Evolutionary conservation across 163 green algal species (phyloP), one percentile per base, ranked within the genome.

Genomic region (Chlamydomonas reinhardtii): DNA sequence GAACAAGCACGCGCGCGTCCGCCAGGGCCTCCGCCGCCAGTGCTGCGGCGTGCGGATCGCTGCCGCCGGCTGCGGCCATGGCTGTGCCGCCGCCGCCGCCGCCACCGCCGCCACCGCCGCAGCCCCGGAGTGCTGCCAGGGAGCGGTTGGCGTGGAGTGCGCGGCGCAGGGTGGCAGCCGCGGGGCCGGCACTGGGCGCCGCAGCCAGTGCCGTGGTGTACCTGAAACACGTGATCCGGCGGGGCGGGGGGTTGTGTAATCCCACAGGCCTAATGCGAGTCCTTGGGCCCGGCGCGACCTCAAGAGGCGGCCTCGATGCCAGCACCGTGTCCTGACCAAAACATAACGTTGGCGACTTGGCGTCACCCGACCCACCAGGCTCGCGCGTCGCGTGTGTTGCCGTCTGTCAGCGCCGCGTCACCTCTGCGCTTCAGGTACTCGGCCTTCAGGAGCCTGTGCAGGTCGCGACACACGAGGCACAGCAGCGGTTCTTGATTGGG

Each of bases 361-460:
- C n/a, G n/a, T n/a, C 66, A 66, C 0, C 48, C 66, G 31, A 20
- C 48, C 22, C 76, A 85, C 77, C 77, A 85, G 77, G 43, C 66
- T 2, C 66, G 35, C 22, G 77, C 77, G 32, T 85, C 77, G 11
- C 77, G 77, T 8, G 31, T 70, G 32, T 76, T 76, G 48, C 66
- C 77, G 14, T 76, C 66, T 0, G n/a, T 34, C 5, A 85, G 66
- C n/a, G 43, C 39, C 2, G 43, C 61, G 66, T 85, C 77, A 16
- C 61, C 77, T 0, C 77, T 31, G 2, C 56, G 77, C 65, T 85
- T 85, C 4, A 85, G 77, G 77, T 85, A 59, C 77, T 85, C 24
- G 48, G 66, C 66, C 48, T 71, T 76, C 4, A 76, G 77, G 2
- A 73, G 77, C 66, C 77, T 85, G 77, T 12, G 37, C 12, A 25